Base-by-base conservation (phyloP, 345 rosid genomes). In the Clarkia xantiana region DNA sequence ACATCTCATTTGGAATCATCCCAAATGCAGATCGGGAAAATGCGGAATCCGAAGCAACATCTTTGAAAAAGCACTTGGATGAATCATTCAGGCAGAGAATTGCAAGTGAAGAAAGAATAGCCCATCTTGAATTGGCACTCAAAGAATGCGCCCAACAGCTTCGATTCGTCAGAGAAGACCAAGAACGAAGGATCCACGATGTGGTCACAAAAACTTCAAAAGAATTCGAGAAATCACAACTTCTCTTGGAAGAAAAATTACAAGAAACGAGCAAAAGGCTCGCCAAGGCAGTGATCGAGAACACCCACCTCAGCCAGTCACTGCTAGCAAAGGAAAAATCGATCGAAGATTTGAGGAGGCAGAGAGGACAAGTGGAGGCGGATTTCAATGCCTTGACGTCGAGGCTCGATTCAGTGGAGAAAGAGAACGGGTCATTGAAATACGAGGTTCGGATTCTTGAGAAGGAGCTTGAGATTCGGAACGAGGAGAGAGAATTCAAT, bases 401-500 rank as follows among this genome's bases (percentile, higher is more conserved):
- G 56, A 83, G 89, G 60, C 34, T 86, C 17, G 82, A 78, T 57
- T 74, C 84, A 14, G 73, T 67, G 14, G 89, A 91, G 57, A 84
- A 80, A 71, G 83, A 79, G 11, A 79, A 72, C 42, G 67, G 69
- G 65, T 81, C 96, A 4, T 62, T 91, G 68, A 79, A 63, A 52
- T 91, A 86, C 29, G 96, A 91, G 69, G 77, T 86, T 41, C 69
- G 78, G 34, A 81, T 91, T 46, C 70, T 91, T 20, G 85, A 78
- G 70, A 91, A 86, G 80, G 98, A 91, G 62, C 82, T 86, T 3
- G 96, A 91, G 76, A 78, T 91, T 59, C 63, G 93, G 56, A 86
- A 76, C 40, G 93, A 91, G 62, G 96, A 91, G 71, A 81, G 81
- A 68, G 98, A 91, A 60, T 86, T 86, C 60, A 81, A 70, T 14